These are phyloP conservation scores for Pelargonium nanum DNA, from an alignment of 345 rosid species.

Conservation along the genomic window DNA sequence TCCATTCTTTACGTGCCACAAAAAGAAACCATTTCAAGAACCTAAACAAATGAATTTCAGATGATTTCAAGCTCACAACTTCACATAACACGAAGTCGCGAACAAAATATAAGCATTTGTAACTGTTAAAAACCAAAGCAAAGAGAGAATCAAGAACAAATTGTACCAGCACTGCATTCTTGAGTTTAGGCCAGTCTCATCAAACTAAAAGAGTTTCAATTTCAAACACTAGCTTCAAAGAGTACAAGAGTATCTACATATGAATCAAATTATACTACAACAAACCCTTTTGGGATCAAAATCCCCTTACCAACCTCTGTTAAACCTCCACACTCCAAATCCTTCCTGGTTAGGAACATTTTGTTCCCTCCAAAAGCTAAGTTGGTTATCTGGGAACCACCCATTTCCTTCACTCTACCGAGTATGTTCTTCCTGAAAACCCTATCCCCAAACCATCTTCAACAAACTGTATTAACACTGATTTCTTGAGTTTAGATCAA, in stretches of 20 bases:
- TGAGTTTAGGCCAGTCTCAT: too few relatives aligned
- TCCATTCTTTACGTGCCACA: too few relatives aligned
- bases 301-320: conserved; percentile 44
- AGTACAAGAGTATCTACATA: neutral
- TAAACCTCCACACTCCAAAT: conserved; percentile 79
- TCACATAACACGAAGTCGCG: neutral
- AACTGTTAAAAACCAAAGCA: too few relatives aligned
- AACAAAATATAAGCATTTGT: neutral
- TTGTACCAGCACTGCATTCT: too few relatives aligned
- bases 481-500: too few relatives aligned
- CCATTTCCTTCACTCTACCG: conserved; percentile 46
- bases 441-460: too few relatives aligned
- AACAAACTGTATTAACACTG: too few relatives aligned
- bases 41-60: too few relatives aligned
- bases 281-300: conserved; percentile 2
- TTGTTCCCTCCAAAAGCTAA: conserved; percentile 77
- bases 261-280: neutral
- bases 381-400: conserved; percentile 47
- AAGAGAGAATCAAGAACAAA: too few relatives aligned
- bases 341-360: conserved; percentile 67
- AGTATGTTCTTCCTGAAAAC: conserved; percentile 62
- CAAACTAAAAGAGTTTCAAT: neutral
- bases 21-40: neutral
- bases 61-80: too few relatives aligned
- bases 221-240: neutral